Percentiles rank a stretch among this genome's conserved stretches.
Conservation (phyloP, 2,329 filamentous ascomycete species). For the Cladorrhinum sp. region DNA sequence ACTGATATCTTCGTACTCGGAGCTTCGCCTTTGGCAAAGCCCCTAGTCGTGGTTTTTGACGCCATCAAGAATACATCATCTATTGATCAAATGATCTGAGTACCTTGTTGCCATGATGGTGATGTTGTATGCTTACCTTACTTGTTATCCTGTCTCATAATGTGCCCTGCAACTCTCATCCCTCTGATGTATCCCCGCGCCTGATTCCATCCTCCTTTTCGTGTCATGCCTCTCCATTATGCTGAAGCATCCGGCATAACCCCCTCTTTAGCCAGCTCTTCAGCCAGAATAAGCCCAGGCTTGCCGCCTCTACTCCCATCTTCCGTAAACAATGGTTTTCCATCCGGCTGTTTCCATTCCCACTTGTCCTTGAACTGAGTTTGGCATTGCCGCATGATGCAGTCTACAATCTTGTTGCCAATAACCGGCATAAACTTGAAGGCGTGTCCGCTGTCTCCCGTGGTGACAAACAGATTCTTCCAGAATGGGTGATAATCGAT, state of each 20-base stretch:
- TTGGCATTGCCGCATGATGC: conserved; percentile 45
- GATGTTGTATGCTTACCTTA: conserved; percentile 10
- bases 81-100: neutral
- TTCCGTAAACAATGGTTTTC: conserved; percentile 36
- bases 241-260: neutral
- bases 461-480: conserved; percentile 57
- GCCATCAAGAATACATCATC: neutral
- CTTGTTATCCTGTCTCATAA: neutral
- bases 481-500: conserved; percentile 65
- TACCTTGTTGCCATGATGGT: neutral
- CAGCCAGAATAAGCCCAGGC: conserved; percentile 44
- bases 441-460: conserved; percentile 62
- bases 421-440: conserved; percentile 69
- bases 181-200: too few relatives aligned
- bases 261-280: conserved; percentile 39
- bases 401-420: conserved; percentile 59
- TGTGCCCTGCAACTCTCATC: neutral
- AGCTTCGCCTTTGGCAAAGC: too few relatives aligned
- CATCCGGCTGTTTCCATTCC: conserved; percentile 59
- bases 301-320: conserved; percentile 53
- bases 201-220: too few relatives aligned
- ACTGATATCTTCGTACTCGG: neutral
- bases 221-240: neutral
- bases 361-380: conserved; percentile 55
- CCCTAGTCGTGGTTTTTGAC: neutral